phyloP scores from a whole-genome alignment of 192 early-diverging fungal genomes.

The Coemansia sp. region DNA sequence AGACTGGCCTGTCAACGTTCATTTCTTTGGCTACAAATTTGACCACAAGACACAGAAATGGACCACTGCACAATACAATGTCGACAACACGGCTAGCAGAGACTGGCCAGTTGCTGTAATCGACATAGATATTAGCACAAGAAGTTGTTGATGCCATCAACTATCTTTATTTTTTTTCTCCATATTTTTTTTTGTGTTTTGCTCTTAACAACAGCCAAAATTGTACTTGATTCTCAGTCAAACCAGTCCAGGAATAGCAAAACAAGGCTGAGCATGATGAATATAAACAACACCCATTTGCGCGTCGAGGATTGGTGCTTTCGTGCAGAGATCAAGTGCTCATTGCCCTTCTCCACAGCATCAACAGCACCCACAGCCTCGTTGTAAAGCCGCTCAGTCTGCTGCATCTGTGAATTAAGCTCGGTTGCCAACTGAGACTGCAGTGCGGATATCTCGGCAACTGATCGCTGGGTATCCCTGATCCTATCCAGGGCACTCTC shows the following conservation, averaged over 20 bases:
- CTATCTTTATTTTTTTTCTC: no score
- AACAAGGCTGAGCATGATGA: constrained; percentile 70
- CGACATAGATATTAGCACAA: constrained; percentile 1
- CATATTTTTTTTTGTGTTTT: no score
- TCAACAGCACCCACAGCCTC: constrained; percentile 68
- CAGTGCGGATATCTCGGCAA: constrained; percentile 71
- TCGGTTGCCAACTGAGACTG: constrained; percentile 71
- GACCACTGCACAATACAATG: background rate
- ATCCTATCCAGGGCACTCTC: constrained; percentile 69
- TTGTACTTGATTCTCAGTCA: constrained; percentile 36
- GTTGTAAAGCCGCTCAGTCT: constrained; percentile 70
- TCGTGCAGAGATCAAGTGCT: constrained; percentile 61
- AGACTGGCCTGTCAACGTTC: constrained; percentile 44
- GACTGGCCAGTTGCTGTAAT: constrained; percentile 48
- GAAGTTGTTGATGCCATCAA: background rate
- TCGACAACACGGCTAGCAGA: constrained; percentile 10
- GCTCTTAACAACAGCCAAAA: no score
- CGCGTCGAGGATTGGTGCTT: constrained; percentile 65
- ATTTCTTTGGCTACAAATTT: background rate
- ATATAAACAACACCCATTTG: constrained; percentile 72
- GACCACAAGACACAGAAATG: background rate
- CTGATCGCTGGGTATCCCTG: constrained; percentile 60
- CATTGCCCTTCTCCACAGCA: constrained; percentile 66
- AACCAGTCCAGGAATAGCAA: constrained; percentile 80
- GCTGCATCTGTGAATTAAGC: constrained; percentile 66